phyloP scores from a whole-genome alignment of 2,329 filamentous ascomycete species.

The Corinectria fuckeliana region DNA sequence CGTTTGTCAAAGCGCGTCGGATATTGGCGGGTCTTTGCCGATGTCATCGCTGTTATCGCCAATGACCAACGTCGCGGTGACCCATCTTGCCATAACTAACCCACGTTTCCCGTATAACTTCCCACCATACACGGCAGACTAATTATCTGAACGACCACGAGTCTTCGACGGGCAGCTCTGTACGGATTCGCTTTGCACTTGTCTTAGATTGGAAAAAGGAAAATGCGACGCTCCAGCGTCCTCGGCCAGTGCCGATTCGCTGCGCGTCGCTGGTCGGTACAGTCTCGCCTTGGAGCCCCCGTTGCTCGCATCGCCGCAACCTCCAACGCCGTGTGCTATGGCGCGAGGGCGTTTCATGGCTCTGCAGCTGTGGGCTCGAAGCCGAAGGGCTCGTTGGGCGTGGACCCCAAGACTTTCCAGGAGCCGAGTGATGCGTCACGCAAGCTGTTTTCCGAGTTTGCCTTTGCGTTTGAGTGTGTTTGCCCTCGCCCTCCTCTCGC shows the following conservation, averaged over 20 bases:
- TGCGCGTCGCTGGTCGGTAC: conserved; percentile 29
- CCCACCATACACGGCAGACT: background rate
- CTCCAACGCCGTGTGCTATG: conserved; percentile 8
- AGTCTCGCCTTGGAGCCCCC: conserved; percentile 24
- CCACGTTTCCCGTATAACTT: background rate
- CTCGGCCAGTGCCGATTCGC: conserved; percentile 37
- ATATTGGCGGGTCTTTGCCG: conserved; percentile 34
- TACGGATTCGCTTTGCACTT: background rate
- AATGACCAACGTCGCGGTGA: conserved; percentile 3
- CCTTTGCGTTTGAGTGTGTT: conserved; percentile 48
- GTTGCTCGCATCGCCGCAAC: conserved; percentile 14
- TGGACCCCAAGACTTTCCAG: conserved; percentile 28
- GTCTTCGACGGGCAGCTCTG: background rate
- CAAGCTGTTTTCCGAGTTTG: conserved; percentile 43
- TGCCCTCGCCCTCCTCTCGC: background rate
- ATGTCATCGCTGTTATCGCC: conserved; percentile 28
- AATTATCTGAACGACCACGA: background rate
- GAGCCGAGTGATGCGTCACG: conserved; percentile 31
- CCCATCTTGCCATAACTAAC: background rate
- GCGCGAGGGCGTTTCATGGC: conserved; percentile 19
- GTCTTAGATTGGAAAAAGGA: background rate
- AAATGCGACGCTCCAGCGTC: conserved; percentile 35
- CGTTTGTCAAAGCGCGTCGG: conserved; percentile 26
- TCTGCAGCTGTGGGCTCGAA: conserved; percentile 27
- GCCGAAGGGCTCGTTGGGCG: conserved; percentile 28